Conservation (phyloP, 23 red algal genomes). For the Pyropia haitanensis region DNA sequence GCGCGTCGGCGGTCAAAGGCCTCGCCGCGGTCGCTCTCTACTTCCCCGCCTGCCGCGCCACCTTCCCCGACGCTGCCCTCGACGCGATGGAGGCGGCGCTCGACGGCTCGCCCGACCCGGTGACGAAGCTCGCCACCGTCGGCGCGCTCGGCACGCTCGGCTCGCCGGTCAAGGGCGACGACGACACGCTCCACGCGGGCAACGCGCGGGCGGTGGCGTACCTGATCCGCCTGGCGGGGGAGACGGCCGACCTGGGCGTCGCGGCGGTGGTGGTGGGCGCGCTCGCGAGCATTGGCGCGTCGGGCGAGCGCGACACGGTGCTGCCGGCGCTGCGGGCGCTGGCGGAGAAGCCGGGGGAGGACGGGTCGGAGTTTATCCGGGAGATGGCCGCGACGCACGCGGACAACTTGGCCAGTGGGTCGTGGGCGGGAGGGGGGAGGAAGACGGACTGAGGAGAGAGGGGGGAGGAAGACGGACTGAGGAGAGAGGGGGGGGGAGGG, state of each 20-base stretch:
- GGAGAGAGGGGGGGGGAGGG: too few species aligned
- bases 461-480: too few species aligned
- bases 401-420: too few species aligned
- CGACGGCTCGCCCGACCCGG: slow-evolving; percentile 13
- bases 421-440: too few species aligned
- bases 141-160: slow-evolving; percentile 32
- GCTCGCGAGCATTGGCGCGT: slow-evolving; percentile 25
- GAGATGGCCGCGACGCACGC: too few species aligned
- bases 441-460: too few species aligned
- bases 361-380: too few species aligned
- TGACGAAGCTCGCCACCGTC: slow-evolving; percentile 42
- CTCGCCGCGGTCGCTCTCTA: slow-evolving; percentile 22
- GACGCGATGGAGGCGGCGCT: slow-evolving; percentile 18
- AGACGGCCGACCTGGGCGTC: slow-evolving; percentile 18
- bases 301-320: slow-evolving; percentile 2
- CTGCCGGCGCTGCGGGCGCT: too few species aligned
- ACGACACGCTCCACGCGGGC: not conserved
- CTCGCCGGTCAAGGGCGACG: not conserved
- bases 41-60: slow-evolving; percentile 20
- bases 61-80: slow-evolving; percentile 16
- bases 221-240: slow-evolving; percentile 1
- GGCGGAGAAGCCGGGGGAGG: too few species aligned
- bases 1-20: slow-evolving; percentile 29
- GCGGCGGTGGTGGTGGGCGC: slow-evolving; percentile 32
- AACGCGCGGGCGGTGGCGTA: slow-evolving; percentile 13